phyloP scores from a whole-genome alignment of 495 filamentous ascomycete genomes.

The Rusavskia elegans region DNA sequence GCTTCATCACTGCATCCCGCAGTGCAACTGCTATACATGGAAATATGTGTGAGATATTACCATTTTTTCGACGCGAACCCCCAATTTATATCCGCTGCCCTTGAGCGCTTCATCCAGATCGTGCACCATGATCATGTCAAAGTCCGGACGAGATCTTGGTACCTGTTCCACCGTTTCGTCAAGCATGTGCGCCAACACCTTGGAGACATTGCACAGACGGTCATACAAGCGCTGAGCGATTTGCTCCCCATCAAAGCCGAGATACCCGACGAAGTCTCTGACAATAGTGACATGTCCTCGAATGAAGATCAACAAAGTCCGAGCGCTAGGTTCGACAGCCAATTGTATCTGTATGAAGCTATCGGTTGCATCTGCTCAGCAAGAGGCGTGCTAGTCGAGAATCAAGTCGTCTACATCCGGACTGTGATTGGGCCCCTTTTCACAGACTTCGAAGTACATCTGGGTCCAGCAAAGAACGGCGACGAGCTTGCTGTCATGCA shows the following conservation, averaged over 20 bases:
- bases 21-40: conserved; percentile 92
- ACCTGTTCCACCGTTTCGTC: conserved; percentile 86
- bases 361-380: conserved; percentile 81
- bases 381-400: conserved; percentile 52
- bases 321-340: conserved; percentile 75
- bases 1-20: conserved; percentile 76
- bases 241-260: conserved; percentile 83
- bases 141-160: conserved; percentile 86
- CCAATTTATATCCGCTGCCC: conserved; percentile 58
- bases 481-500: conserved; percentile 72
- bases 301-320: conserved; percentile 77
- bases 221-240: conserved; percentile 80
- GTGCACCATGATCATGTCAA: conserved; percentile 74
- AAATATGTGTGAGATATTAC: conserved; percentile 85
- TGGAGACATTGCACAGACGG: conserved; percentile 73
- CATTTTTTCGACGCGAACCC: conserved; percentile 80
- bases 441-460: conserved; percentile 61
- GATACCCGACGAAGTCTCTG: conserved; percentile 51
- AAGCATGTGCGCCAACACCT: conserved; percentile 70
- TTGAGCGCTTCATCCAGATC: conserved; percentile 85
- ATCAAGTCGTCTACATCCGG: conserved; percentile 69
- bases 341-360: conserved; percentile 87
- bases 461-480: conserved; percentile 56
- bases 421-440: conserved; percentile 79
- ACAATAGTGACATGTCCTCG: conserved; percentile 80